Evolutionary conservation across 2,329 filamentous ascomycete genomes (phyloP).

Genomic region (Dothistroma septosporum): DNA sequence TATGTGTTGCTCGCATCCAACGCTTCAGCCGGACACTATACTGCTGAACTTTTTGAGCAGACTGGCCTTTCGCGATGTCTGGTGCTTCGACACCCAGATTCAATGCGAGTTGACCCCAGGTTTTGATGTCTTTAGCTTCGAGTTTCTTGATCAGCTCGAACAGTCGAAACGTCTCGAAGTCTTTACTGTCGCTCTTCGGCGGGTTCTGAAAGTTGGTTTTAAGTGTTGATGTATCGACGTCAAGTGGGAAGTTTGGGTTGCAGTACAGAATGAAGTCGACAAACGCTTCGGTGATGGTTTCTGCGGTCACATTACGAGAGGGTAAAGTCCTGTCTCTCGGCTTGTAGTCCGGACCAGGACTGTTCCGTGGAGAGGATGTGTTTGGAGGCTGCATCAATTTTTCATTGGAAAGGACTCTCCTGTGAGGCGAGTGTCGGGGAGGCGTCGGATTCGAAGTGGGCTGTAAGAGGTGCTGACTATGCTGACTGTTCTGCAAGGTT

Average conservation of each 20-base stretch:
- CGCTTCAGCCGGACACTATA: slow-evolving; percentile 89
- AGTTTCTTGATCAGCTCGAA: slow-evolving; percentile 76
- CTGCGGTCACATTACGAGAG: slow-evolving; percentile 61
- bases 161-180: slow-evolving; percentile 71
- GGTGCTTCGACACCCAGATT: slow-evolving; percentile 86
- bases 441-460: slow-evolving; percentile 4
- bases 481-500: slow-evolving; percentile 21
- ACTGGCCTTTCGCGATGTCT: slow-evolving; percentile 69
- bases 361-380: slow-evolving; percentile 20
- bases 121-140: slow-evolving; percentile 80
- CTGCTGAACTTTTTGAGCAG: slow-evolving; percentile 89
- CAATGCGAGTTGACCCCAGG: slow-evolving; percentile 83
- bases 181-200: slow-evolving; percentile 82
- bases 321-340: slow-evolving; percentile 58
- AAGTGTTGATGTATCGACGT: slow-evolving; percentile 65
- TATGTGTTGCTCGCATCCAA: slow-evolving; percentile 96
- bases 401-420: slow-evolving; percentile 17
- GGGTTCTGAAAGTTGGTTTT: slow-evolving; percentile 72
- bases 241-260: slow-evolving; percentile 73
- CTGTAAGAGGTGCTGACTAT: slow-evolving; percentile 23
- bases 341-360: slow-evolving; percentile 26
- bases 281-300: slow-evolving; percentile 76
- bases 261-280: slow-evolving; percentile 83
- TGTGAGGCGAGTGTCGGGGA: slow-evolving; percentile 9
- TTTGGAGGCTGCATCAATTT: slow-evolving; percentile 25